Evolutionary conservation across 805 yeast species (phyloP).

Genomic region (Candida broadrunensis): DNA sequence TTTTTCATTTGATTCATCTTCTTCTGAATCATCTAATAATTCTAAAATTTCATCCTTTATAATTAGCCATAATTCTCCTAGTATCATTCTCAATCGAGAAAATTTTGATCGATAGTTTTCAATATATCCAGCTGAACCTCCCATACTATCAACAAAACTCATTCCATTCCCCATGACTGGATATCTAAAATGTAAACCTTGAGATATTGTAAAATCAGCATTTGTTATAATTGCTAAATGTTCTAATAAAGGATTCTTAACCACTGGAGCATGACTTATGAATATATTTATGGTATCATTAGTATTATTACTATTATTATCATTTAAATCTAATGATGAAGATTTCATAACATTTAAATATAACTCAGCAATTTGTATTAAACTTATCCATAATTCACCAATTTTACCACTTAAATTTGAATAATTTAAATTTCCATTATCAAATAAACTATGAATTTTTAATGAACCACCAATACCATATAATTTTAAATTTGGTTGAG

Average conservation of each 20-base stretch:
- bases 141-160: constrained; percentile 54
- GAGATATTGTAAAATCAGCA: constrained; percentile 72
- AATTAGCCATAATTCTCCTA: constrained; percentile 62
- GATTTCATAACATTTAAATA: constrained; percentile 15
- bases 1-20: constrained; percentile 23
- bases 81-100: constrained; percentile 55
- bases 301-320: constrained; percentile 5
- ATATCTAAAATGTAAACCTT: constrained; percentile 68
- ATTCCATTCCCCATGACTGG: constrained; percentile 69
- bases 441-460: constrained; percentile 64
- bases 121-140: constrained; percentile 33
- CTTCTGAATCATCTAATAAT: constrained; percentile 22
- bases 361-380: constrained; percentile 68
- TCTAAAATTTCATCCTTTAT: constrained; percentile 51
- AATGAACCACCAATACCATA: constrained; percentile 74
- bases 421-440: constrained; percentile 26
- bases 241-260: constrained; percentile 65
- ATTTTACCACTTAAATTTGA: constrained; percentile 18
- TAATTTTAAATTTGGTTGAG: constrained; percentile 45
- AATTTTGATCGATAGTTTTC: constrained; percentile 64
- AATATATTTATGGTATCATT: constrained; percentile 56
- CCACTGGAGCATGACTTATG: constrained; percentile 67
- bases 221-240: constrained; percentile 64
- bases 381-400: constrained; percentile 73
- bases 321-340: background rate